Conservation (phyloP, 2,329 filamentous ascomycete genomes). For the Teratosphaeria epicoccoides region DNA sequence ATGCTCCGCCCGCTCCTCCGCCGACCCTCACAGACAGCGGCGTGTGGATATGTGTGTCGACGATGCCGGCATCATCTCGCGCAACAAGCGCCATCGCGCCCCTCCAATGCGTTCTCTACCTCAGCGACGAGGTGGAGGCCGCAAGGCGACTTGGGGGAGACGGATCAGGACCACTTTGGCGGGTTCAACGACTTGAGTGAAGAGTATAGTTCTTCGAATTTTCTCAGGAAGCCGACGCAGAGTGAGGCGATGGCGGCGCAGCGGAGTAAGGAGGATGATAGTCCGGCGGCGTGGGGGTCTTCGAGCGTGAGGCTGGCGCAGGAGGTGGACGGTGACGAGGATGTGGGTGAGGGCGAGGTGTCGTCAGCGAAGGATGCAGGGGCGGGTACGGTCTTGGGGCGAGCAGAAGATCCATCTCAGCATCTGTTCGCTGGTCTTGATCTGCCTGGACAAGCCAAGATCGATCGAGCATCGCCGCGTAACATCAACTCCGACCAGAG, state of each 20-base stretch:
- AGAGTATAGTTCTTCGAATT: background rate
- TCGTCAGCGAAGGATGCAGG: background rate
- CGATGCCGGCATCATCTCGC: slow-evolving; percentile 1
- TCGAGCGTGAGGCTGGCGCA: background rate
- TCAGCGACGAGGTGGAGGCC: background rate
- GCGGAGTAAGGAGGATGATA: background rate
- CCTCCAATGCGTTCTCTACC: background rate
- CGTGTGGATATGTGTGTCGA: slow-evolving; percentile 4
- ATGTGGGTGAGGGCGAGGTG: background rate
- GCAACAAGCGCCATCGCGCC: background rate
- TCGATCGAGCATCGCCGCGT: too few species aligned
- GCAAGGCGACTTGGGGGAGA: background rate
- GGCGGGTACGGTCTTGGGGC: background rate
- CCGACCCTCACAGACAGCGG: background rate
- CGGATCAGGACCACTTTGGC: background rate
- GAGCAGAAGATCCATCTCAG: background rate
- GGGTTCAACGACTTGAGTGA: background rate
- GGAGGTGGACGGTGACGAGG: background rate
- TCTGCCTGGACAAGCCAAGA: too few species aligned
- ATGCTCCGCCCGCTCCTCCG: slow-evolving; percentile 5
- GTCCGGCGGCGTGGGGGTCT: background rate
- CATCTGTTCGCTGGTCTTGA: too few species aligned
- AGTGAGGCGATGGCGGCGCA: background rate
- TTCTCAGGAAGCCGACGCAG: background rate
- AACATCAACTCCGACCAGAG: too few species aligned